phyloP scores from a whole-genome alignment of 805 yeast species.

The Zygosaccharomyces bisporus region DNA sequence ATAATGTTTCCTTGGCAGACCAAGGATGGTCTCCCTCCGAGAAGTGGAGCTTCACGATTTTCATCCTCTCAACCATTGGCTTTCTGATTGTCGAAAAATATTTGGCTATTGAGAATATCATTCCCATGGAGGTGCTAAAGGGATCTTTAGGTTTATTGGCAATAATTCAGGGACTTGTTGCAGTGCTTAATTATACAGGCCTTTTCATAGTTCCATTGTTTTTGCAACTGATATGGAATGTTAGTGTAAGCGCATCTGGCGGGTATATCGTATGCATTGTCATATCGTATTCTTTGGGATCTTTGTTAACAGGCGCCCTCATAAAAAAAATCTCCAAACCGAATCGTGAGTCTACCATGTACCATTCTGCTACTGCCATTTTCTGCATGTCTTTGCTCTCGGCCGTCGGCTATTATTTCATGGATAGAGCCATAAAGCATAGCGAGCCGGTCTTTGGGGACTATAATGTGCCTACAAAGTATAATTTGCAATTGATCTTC shows the following conservation, averaged over 20 bases:
- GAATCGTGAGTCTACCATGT: constrained; percentile 24
- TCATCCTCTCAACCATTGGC: constrained; percentile 15
- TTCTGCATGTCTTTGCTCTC: constrained; percentile 17
- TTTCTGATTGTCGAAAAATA: constrained; percentile 38
- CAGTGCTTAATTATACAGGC: constrained; percentile 37
- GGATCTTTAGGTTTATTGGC: constrained; percentile 41
- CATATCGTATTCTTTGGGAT: constrained; percentile 39
- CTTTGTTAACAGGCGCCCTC: constrained; percentile 38
- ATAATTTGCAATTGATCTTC: constrained; percentile 25
- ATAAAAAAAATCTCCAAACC: constrained; percentile 25
- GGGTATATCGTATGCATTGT: constrained; percentile 42
- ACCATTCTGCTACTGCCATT: constrained; percentile 20
- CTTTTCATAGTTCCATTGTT: constrained; percentile 41
- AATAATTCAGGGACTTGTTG: constrained; percentile 37
- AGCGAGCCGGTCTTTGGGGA: constrained; percentile 16
- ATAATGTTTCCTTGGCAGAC: constrained; percentile 7
- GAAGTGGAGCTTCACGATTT: constrained; percentile 9
- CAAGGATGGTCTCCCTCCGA: constrained; percentile 12
- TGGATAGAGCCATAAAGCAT: constrained; percentile 9
- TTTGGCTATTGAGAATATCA: constrained; percentile 38
- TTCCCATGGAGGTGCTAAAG: constrained; percentile 40
- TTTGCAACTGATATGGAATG: constrained; percentile 42
- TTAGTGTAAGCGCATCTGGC: constrained; percentile 40
- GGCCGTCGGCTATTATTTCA: constrained; percentile 17
- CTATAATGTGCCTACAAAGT: constrained; percentile 4